Evolutionary conservation across 345 rosid species (phyloP).

Genomic region (Populus alba): DNA sequence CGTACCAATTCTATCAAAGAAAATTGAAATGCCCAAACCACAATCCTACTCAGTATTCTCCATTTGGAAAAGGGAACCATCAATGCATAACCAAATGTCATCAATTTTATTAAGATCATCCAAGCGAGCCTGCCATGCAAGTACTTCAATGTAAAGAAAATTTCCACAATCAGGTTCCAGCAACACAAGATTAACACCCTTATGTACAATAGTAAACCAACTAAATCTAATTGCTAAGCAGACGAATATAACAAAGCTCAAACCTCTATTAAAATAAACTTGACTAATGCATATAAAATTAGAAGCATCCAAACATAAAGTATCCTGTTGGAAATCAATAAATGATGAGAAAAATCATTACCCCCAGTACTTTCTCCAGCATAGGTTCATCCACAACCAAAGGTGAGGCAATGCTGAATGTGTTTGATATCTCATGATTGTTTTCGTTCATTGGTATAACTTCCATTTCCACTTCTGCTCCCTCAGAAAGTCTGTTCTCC

Average conservation of each 20-base stretch:
- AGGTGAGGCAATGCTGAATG: conserved; percentile 66
- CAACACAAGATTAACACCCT: background rate
- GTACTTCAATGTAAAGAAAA: background rate
- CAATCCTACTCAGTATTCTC: background rate
- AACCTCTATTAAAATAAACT: background rate
- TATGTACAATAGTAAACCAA: background rate
- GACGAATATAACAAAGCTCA: background rate
- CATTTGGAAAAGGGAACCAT: background rate
- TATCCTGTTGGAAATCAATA: background rate
- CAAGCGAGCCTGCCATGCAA: background rate
- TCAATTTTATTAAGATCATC: background rate
- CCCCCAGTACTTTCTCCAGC: conserved; percentile 96
- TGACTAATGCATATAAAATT: background rate
- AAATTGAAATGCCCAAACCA: background rate
- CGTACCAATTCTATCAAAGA: background rate
- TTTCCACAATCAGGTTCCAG: background rate
- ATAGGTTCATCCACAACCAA: conserved; percentile 80
- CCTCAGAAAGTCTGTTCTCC: conserved; percentile 81
- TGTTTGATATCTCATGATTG: conserved; percentile 66
- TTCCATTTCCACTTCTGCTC: conserved; percentile 97
- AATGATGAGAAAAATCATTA: conserved; percentile 28
- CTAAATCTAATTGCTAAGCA: background rate
- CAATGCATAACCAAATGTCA: background rate
- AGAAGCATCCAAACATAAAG: conserved; percentile 4
- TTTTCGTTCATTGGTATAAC: conserved; percentile 84